A percentile compares a stretch with the other conserved stretches of the same genome.
phyloP scores from a whole-genome alignment of 768 basidiomycete species.

The Psilocybe azurescens region DNA sequence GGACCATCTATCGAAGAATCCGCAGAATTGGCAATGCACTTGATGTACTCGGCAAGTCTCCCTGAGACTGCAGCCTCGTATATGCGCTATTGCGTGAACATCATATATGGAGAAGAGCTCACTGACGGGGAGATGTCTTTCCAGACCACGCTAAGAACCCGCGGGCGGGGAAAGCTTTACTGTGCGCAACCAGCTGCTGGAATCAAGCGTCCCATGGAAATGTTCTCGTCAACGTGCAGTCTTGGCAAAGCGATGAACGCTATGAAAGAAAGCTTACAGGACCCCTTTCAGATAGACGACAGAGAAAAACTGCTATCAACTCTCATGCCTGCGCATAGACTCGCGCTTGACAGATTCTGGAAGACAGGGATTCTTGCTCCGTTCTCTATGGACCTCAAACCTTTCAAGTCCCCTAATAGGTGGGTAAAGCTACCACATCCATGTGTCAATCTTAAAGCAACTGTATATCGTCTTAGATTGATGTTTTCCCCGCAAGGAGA shows the following conservation, averaged over 20 bases:
- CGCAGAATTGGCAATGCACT: conserved; percentile 44
- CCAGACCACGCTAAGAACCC: conserved; percentile 35
- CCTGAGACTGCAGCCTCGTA: conserved; percentile 39
- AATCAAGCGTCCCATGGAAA: conserved; percentile 43
- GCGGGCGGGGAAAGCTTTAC: conserved; percentile 39
- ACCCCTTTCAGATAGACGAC: conserved; percentile 44
- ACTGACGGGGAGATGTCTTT: conserved; percentile 43
- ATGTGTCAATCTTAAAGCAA: background rate
- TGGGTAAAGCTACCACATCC: conserved; percentile 11
- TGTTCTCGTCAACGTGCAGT: conserved; percentile 38
- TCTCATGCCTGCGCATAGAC: conserved; percentile 46
- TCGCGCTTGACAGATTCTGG: conserved; percentile 41
- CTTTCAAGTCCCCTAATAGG: conserved; percentile 46
- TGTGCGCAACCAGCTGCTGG: conserved; percentile 42
- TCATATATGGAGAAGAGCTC: conserved; percentile 38
- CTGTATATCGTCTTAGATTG: conserved; percentile 29
- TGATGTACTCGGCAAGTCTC: conserved; percentile 49
- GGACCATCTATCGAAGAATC: conserved; percentile 46
- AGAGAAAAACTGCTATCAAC: conserved; percentile 43
- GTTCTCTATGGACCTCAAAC: conserved; percentile 36
- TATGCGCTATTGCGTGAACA: conserved; percentile 37
- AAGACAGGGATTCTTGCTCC: conserved; percentile 44
- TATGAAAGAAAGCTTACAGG: conserved; percentile 35
- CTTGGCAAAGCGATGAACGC: conserved; percentile 33
- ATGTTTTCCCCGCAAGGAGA: conserved; percentile 49